Conservation (phyloP, 306 rosid genomes). For the Elaeagnus macrophylla region DNA sequence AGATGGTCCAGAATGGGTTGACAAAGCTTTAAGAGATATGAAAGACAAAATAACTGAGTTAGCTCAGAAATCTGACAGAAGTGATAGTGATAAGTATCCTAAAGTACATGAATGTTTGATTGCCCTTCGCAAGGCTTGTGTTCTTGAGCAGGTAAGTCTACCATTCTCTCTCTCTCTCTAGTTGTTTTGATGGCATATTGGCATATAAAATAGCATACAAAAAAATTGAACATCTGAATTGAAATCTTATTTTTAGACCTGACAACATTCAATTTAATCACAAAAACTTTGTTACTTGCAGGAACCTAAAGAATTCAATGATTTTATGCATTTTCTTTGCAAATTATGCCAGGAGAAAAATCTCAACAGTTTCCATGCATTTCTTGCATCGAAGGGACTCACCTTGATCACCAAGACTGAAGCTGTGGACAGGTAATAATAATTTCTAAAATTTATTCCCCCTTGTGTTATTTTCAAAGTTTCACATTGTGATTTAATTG, state of each 20-base stretch:
- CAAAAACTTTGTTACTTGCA: slow-evolving; percentile 15
- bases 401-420: slow-evolving; percentile 63
- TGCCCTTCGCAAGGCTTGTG: slow-evolving; percentile 80
- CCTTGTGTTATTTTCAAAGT: background rate
- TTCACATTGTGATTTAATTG: background rate
- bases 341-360: slow-evolving; percentile 46
- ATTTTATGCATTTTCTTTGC: slow-evolving; percentile 50
- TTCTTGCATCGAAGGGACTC: slow-evolving; percentile 51
- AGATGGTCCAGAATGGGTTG: slow-evolving; percentile 68
- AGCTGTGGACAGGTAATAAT: slow-evolving; percentile 67
- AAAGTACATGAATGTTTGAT: slow-evolving; percentile 53
- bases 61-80: slow-evolving; percentile 46
- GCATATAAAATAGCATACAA: too few species aligned
- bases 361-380: slow-evolving; percentile 45
- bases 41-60: slow-evolving; percentile 49
- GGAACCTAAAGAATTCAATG: slow-evolving; percentile 89
- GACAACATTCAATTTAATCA: too few species aligned
- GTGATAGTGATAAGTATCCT: slow-evolving; percentile 49
- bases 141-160: slow-evolving; percentile 60
- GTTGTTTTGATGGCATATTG: background rate
- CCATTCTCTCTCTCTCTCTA: slow-evolving; percentile 6
- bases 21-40: slow-evolving; percentile 63
- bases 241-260: background rate
- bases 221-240: background rate
- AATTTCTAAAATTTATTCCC: slow-evolving; percentile 4